Evolutionary conservation across 177 flowering plant species (phyloP), one percentile per base, ranked within the genome.

Genomic region (Vitis hybrid): DNA sequence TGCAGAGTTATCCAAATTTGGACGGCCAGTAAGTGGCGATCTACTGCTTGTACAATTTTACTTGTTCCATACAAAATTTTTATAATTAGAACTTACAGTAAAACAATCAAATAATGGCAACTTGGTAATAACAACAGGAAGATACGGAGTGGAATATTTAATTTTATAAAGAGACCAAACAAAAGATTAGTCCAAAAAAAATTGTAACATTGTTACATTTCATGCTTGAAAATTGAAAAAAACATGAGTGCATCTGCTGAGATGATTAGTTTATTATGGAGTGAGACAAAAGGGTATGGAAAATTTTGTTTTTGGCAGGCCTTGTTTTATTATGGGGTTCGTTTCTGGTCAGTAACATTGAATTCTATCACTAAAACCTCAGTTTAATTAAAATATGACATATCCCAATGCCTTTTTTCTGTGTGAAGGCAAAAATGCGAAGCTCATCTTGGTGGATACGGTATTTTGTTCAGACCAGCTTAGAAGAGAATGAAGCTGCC

Each of bases 371-470:
- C 6, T 39, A 39, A 39, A 39, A 39, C 45, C 45, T 58, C 12
- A 18, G 11, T 19, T 59, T 57, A 0, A 21, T 8, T 10, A 39
- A 22, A 39, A 21, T 1, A 13, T 75, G 74, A 72, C 63, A 51
- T 49, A 11, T 13, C 62, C 49, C 6, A 5, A 62, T 62, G 65
- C 22, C 29, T 26, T 71, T 74, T 71, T 63, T 33, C 22, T 39
- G 45, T 70, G 29, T 71, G 67, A 69, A 92, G 97, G 93, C 95
- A 22, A 92, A 92, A 79, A 75, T 85, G 83, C 79, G 97, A 70
- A 90, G 90, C 79, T 66, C 88, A 5, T 79, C 92, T 13, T 90
- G 95, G 97, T 92, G 97, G 97, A 77, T 84, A 33, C 81, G 92
- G 14, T 92, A 74, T 77, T 92, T 90, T 74, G 83, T 85, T 64